Conservation (phyloP, 192 early-diverging fungal genomes). For the Backusella australiensis region DNA sequence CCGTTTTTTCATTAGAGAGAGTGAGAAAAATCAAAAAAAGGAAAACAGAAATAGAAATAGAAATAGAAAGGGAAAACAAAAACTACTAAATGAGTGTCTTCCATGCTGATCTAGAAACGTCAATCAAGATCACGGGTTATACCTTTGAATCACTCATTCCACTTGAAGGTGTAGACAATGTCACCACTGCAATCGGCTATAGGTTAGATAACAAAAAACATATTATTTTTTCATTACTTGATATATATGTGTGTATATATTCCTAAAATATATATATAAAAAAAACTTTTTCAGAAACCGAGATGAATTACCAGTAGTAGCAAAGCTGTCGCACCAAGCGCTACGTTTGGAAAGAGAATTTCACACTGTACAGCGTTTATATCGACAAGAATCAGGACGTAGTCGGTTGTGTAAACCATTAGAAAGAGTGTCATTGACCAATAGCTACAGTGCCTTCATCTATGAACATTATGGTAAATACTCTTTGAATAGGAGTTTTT, state of each 20-base stretch:
- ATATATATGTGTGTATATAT: too few relatives aligned
- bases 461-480: conserved; percentile 19
- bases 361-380: conserved; percentile 24
- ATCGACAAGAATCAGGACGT: background rate
- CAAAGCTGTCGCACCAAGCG: conserved; percentile 26
- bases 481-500: background rate
- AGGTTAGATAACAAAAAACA: background rate
- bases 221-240: too few relatives aligned
- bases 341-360: conserved; percentile 28
- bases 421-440: conserved; percentile 15
- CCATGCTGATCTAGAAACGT: background rate
- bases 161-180: conserved; percentile 11
- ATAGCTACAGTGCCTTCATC: conserved; percentile 20
- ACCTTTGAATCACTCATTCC: conserved; percentile 2
- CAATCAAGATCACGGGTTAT: conserved; percentile 10
- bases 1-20: too few relatives aligned
- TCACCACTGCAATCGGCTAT: background rate
- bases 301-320: conserved; percentile 29
- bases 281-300: conserved; percentile 4
- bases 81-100: background rate
- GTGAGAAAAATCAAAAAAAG: too few relatives aligned
- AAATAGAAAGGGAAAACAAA: too few relatives aligned
- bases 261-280: too few relatives aligned
- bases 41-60: too few relatives aligned
- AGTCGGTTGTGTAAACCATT: conserved; percentile 16